Evolutionary conservation across 495 filamentous ascomycete species (phyloP).

Genomic region (Talaromyces wortmannii): DNA sequence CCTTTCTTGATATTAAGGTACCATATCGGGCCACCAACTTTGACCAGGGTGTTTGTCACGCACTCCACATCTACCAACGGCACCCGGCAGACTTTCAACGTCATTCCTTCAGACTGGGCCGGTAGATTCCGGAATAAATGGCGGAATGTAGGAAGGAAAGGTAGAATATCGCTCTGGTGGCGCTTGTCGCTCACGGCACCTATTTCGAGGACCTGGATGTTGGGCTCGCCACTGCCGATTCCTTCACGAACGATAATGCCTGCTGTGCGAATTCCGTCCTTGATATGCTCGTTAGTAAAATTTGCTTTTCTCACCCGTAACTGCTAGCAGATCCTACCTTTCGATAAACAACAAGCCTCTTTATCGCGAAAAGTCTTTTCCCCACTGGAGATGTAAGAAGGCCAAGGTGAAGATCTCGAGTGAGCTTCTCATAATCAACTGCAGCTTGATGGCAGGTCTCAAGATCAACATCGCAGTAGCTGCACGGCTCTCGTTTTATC

Average conservation of each 20-base stretch:
- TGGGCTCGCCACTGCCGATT: slow-evolving; percentile 51
- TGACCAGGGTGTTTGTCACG: slow-evolving; percentile 66
- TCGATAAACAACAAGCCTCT: slow-evolving; percentile 67
- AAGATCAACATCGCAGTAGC: slow-evolving; percentile 74
- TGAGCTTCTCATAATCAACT: slow-evolving; percentile 68
- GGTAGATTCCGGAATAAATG: slow-evolving; percentile 54
- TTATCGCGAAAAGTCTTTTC: slow-evolving; percentile 65
- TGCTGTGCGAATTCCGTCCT: slow-evolving; percentile 71
- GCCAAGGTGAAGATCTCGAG: slow-evolving; percentile 64
- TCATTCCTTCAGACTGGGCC: slow-evolving; percentile 46
- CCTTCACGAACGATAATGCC: slow-evolving; percentile 77
- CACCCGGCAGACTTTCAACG: slow-evolving; percentile 55
- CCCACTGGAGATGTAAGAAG: slow-evolving; percentile 70
- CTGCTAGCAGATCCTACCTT: slow-evolving; percentile 33
- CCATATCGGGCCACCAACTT: slow-evolving; percentile 43
- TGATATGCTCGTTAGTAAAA: slow-evolving; percentile 22
- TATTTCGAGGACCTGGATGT: slow-evolving; percentile 71
- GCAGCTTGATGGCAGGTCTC: slow-evolving; percentile 72
- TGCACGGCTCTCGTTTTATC: slow-evolving; percentile 78
- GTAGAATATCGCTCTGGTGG: slow-evolving; percentile 72
- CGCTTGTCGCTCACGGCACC: slow-evolving; percentile 51
- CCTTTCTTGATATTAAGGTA: slow-evolving; percentile 40
- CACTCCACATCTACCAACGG: slow-evolving; percentile 71
- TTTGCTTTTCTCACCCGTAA: not conserved
- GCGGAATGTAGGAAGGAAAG: slow-evolving; percentile 65